Conservation (phyloP, 2,329 filamentous ascomycete species). For the Alternaria viburni region DNA sequence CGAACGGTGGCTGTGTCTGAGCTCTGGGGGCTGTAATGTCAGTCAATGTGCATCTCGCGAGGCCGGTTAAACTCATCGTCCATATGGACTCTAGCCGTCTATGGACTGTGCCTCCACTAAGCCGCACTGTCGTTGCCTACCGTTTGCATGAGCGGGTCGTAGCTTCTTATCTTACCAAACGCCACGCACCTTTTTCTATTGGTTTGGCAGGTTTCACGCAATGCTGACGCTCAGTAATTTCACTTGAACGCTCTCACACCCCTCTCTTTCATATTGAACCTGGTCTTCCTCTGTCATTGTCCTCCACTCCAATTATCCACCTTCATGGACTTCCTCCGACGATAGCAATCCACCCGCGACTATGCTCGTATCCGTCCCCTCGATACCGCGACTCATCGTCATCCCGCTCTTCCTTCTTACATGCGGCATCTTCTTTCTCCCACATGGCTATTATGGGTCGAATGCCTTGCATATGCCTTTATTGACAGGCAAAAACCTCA, state of each 20-base stretch:
- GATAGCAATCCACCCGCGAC: constrained; percentile 1
- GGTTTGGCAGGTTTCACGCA: not conserved
- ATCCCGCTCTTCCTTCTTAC: constrained; percentile 17
- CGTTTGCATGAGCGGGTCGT: not conserved
- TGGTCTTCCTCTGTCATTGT: not conserved
- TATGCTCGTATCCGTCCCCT: constrained; percentile 21
- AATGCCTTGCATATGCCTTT: not conserved
- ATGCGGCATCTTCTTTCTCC: constrained; percentile 18
- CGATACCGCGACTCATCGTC: constrained; percentile 18
- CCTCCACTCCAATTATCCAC: not conserved
- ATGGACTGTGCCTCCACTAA: not conserved
- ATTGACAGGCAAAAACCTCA: constrained; percentile 13
- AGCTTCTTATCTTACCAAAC: not conserved
- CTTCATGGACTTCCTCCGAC: constrained; percentile 2
- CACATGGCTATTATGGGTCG: constrained; percentile 7
- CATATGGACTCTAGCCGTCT: not conserved
- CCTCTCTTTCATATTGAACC: not conserved
- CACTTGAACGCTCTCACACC: not conserved
- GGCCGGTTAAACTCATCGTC: not conserved
- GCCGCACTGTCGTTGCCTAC: not conserved
- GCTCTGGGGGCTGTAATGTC: not conserved
- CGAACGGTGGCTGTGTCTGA: not conserved
- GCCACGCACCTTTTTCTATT: not conserved
- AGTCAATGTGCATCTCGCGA: not conserved
- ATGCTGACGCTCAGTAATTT: not conserved